These are phyloP conservation scores for Boletus barrowsii DNA, from an alignment of 768 basidiomycete genomes.

Conservation along the genomic window DNA sequence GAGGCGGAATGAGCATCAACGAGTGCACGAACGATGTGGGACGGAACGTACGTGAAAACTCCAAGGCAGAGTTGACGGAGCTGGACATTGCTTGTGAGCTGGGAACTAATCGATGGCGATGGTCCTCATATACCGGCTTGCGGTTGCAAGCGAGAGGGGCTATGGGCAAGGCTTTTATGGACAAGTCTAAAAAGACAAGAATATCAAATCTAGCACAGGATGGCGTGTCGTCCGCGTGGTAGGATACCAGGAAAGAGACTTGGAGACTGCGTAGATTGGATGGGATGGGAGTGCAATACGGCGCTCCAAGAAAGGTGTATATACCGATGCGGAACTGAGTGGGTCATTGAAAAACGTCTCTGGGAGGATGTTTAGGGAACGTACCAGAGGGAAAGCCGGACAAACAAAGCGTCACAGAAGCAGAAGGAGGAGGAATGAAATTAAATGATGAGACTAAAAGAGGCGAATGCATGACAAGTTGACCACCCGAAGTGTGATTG, in stretches of 20 bases:
- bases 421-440: slow-evolving; percentile 24
- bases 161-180: slow-evolving; percentile 33
- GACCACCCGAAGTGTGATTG: slow-evolving; percentile 27
- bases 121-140: slow-evolving; percentile 24
- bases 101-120: slow-evolving; percentile 8
- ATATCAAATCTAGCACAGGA: slow-evolving; percentile 35
- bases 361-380: slow-evolving; percentile 25
- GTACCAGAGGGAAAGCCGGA: slow-evolving; percentile 23
- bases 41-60: slow-evolving; percentile 25
- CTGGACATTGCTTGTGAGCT: slow-evolving; percentile 16
- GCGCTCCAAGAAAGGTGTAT: slow-evolving; percentile 21
- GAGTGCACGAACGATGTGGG: background rate
- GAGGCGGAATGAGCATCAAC: background rate
- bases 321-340: slow-evolving; percentile 29
- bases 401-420: slow-evolving; percentile 33
- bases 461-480: slow-evolving; percentile 20
- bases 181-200: slow-evolving; percentile 10
- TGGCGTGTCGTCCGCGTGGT: slow-evolving; percentile 32
- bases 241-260: slow-evolving; percentile 7
- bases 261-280: slow-evolving; percentile 18
- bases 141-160: slow-evolving; percentile 29
- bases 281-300: slow-evolving; percentile 17
- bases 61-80: slow-evolving; percentile 15
- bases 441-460: slow-evolving; percentile 32
- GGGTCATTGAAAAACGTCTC: slow-evolving; percentile 27